These are phyloP conservation scores for Aspergillus sp. DNA, from an alignment of 2,329 filamentous ascomycete genomes.

Conservation along the genomic window DNA sequence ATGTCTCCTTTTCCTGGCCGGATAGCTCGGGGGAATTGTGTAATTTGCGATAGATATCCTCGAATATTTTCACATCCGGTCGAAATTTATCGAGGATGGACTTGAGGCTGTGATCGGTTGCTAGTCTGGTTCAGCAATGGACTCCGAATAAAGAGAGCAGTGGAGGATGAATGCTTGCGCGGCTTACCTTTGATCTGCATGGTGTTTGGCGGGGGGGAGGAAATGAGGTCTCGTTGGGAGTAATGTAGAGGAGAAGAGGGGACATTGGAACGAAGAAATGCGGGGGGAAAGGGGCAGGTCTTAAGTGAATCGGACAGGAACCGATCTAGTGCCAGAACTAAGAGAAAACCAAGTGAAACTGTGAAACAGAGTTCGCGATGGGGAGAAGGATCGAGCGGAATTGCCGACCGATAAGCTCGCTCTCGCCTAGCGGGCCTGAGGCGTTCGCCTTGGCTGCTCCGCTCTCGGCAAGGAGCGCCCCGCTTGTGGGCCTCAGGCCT, in stretches of 20 bases:
- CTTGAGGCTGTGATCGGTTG: constrained; percentile 6
- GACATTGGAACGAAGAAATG: background rate
- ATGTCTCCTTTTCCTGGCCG: constrained; percentile 54
- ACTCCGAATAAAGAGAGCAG: background rate
- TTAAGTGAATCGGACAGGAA: no score
- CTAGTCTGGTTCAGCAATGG: background rate
- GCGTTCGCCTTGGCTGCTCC: background rate
- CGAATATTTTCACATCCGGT: constrained; percentile 46
- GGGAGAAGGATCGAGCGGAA: background rate
- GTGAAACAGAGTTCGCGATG: background rate
- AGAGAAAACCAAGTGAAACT: no score
- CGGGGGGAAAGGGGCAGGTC: no score
- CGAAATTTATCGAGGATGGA: constrained; percentile 36
- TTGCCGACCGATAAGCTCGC: background rate
- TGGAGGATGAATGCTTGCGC: background rate
- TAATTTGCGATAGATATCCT: constrained; percentile 57
- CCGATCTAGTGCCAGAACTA: no score
- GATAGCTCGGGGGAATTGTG: constrained; percentile 59
- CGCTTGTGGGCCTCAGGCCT: background rate
- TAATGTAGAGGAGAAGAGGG: background rate
- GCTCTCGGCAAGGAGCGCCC: background rate
- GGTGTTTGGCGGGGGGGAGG: background rate
- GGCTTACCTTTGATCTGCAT: background rate
- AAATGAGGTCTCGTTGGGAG: background rate
- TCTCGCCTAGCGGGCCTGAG: no score